phyloP scores from a whole-genome alignment of 139 green algal species.

The Chlamydomonas sp. region DNA sequence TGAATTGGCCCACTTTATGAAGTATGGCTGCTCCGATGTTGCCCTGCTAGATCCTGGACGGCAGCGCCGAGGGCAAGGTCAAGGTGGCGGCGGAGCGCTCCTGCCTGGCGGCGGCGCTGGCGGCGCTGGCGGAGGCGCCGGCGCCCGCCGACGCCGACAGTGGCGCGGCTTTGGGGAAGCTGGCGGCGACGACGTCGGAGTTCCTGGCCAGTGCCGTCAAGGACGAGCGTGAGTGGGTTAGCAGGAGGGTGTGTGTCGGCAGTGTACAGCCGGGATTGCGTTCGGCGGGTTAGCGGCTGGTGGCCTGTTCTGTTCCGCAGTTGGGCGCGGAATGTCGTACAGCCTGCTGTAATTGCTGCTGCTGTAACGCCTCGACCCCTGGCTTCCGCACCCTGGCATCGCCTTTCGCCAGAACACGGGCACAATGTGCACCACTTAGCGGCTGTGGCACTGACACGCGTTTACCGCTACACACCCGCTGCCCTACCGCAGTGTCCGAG shows the following conservation, averaged over 20 bases:
- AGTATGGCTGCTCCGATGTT: neutral
- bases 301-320: too few relatives aligned
- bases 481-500: constrained; percentile 36
- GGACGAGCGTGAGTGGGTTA: constrained; percentile 49
- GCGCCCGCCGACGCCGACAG: neutral
- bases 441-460: neutral
- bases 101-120: constrained; percentile 59
- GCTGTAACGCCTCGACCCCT: too few relatives aligned
- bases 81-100: constrained; percentile 69
- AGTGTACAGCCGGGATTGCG: neutral
- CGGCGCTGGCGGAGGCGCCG: constrained; percentile 46
- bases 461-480: neutral
- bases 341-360: too few relatives aligned
- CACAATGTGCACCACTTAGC: too few relatives aligned
- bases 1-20: too few relatives aligned
- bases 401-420: too few relatives aligned
- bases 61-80: constrained; percentile 75
- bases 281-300: too few relatives aligned
- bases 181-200: neutral
- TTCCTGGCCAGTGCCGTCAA: constrained; percentile 41
- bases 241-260: too few relatives aligned
- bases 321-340: too few relatives aligned
- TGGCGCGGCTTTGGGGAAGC: neutral
- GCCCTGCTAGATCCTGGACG: constrained; percentile 55
- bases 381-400: too few relatives aligned